These are phyloP conservation scores for Xylariaceae sp. DNA, from an alignment of 2,329 filamentous ascomycete genomes.

Conservation along the genomic window DNA sequence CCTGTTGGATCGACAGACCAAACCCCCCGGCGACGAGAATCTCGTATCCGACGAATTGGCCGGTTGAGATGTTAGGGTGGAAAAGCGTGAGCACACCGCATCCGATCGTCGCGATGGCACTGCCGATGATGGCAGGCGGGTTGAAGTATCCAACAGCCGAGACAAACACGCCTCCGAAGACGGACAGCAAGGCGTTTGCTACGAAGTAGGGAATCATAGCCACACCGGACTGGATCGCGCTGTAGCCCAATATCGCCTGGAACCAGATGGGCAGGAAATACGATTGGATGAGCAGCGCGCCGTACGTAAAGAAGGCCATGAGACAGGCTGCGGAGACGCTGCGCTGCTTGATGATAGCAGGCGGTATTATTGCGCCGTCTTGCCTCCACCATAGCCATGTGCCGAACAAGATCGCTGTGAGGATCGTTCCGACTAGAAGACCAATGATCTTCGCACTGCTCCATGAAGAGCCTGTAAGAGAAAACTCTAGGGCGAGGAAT, in stretches of 20 bases:
- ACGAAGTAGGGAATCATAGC: conserved; percentile 27
- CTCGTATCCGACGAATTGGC: conserved; percentile 35
- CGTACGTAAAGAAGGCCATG: conserved; percentile 41
- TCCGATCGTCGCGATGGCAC: conserved; percentile 33
- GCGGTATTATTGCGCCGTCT: conserved; percentile 44
- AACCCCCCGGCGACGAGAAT: conserved; percentile 36
- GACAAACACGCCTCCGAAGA: conserved; percentile 24
- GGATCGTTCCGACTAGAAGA: conserved; percentile 27
- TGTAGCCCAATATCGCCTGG: conserved; percentile 33
- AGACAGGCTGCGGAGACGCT: conserved; percentile 39
- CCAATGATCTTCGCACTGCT: conserved; percentile 42
- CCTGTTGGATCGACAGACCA: conserved; percentile 39
- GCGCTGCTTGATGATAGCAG: conserved; percentile 41
- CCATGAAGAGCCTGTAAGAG: conserved; percentile 44
- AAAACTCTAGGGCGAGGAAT: conserved; percentile 48
- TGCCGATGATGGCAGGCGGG: conserved; percentile 24
- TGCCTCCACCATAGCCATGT: conserved; percentile 36
- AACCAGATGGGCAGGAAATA: conserved; percentile 47
- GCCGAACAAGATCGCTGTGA: conserved; percentile 31
- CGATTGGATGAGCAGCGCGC: conserved; percentile 40
- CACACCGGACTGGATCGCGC: conserved; percentile 25
- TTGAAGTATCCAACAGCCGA: conserved; percentile 25
- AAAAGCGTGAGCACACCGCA: conserved; percentile 37
- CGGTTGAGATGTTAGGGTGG: conserved; percentile 29
- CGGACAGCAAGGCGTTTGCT: conserved; percentile 23